Conservation (phyloP, 345 rosid species). For the Eucalyptus tenuipes region DNA sequence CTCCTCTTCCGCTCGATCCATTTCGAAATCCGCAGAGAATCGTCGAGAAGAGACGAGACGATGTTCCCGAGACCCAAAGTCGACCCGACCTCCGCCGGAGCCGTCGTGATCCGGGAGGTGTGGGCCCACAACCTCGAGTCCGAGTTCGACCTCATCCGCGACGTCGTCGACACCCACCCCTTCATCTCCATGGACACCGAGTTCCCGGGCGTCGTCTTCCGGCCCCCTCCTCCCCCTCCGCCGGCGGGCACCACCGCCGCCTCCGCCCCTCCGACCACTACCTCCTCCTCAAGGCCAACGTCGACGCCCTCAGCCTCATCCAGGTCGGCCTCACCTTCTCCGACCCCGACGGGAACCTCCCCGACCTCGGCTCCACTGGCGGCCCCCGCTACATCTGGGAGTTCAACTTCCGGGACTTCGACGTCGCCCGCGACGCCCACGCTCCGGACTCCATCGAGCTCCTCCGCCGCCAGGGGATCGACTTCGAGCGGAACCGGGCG, state of each 20-base stretch:
- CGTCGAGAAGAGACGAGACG: background rate
- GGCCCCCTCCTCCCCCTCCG: slow-evolving; percentile 3
- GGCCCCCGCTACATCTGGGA: slow-evolving; percentile 35
- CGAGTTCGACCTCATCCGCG: slow-evolving; percentile 32
- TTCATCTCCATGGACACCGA: slow-evolving; percentile 60
- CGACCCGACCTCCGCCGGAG: background rate
- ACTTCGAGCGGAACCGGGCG: slow-evolving; percentile 32
- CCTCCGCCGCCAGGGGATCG: slow-evolving; percentile 46
- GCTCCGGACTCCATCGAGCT: slow-evolving; percentile 47
- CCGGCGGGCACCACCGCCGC: background rate
- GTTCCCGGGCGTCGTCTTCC: slow-evolving; percentile 52
- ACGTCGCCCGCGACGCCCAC: slow-evolving; percentile 28
- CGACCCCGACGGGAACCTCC: slow-evolving; percentile 35
- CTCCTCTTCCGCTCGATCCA: background rate
- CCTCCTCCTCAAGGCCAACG: slow-evolving; percentile 34
- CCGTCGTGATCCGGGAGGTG: slow-evolving; percentile 32
- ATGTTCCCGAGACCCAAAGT: background rate
- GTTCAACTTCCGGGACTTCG: slow-evolving; percentile 54
- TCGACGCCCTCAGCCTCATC: slow-evolving; percentile 39
- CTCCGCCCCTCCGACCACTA: slow-evolving; percentile 23
- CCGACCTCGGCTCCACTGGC: slow-evolving; percentile 30
- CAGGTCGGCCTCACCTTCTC: slow-evolving; percentile 56
- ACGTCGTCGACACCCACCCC: slow-evolving; percentile 15
- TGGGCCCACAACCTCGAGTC: slow-evolving; percentile 30
- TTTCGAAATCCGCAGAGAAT: background rate